phyloP scores from a whole-genome alignment of 225 moss, liverwort and hornwort genomes.

The Antitrichia curtipendula region DNA sequence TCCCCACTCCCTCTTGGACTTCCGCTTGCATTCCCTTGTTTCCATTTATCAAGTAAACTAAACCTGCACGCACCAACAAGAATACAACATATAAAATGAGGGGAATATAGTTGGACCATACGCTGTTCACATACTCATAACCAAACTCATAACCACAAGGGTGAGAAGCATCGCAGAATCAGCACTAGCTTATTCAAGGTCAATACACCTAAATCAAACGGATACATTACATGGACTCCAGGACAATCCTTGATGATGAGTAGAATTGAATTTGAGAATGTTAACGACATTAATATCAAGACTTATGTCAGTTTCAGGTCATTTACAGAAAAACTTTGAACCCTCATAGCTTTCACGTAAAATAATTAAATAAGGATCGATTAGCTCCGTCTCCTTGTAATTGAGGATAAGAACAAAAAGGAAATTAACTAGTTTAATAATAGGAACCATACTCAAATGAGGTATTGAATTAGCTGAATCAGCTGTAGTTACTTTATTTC shows the following conservation, averaged over 20 bases:
- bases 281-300: neutral
- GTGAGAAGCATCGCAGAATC: neutral
- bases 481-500: neutral
- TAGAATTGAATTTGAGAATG: neutral
- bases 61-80: conserved; percentile 42
- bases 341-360: neutral
- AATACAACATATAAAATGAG: neutral
- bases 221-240: neutral
- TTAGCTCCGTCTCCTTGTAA: neutral
- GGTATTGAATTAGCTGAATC: neutral
- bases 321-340: neutral
- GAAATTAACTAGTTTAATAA: neutral
- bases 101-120: neutral
- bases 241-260: neutral
- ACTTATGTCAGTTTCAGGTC: neutral
- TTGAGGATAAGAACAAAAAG: neutral
- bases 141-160: neutral
- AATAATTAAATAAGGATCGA: neutral
- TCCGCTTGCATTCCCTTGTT: conserved; percentile 13
- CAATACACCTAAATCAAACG: neutral
- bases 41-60: conserved; percentile 81
- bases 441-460: neutral
- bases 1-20: conserved; percentile 39
- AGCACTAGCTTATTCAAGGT: neutral
- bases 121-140: neutral